These are phyloP conservation scores for Cinchona pubescens DNA, from an alignment of 257 asterid species.

Conservation along the genomic window DNA sequence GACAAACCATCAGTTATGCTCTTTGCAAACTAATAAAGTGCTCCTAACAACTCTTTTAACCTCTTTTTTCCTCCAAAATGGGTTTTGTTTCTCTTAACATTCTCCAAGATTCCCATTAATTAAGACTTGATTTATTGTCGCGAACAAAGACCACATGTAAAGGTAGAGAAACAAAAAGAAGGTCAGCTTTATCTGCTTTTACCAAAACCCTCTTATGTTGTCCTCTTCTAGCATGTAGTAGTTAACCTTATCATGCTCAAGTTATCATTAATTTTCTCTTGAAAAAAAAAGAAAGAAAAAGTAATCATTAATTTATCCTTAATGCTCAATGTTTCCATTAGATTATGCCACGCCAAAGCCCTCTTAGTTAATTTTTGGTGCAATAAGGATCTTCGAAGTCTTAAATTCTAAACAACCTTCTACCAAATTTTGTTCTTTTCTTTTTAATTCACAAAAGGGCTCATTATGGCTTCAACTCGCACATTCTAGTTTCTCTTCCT, in stretches of 20 bases:
- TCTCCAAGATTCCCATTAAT: slow-evolving; percentile 11
- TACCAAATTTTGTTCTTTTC: neutral
- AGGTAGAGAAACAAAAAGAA: neutral
- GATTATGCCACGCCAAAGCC: neutral
- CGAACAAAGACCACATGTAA: neutral
- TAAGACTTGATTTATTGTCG: neutral
- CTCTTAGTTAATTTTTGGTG: neutral
- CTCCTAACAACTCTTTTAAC: slow-evolving; percentile 7
- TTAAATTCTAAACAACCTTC: slow-evolving; percentile 5
- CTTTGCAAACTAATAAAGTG: neutral
- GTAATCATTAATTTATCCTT: neutral
- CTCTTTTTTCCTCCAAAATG: neutral
- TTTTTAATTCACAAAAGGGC: neutral
- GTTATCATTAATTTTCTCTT: neutral
- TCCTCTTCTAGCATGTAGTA: slow-evolving; percentile 9
- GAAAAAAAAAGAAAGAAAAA: too few species aligned
- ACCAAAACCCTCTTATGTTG: slow-evolving; percentile 8
- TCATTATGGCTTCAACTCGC: slow-evolving; percentile 11
- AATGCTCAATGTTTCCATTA: neutral
- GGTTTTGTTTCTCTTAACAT: neutral
- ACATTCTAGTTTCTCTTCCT: neutral
- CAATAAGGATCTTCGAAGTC: neutral
- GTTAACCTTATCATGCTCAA: slow-evolving; percentile 18
- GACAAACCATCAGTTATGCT: neutral
- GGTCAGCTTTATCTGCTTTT: slow-evolving; percentile 6